A percentile compares a stretch with the other conserved stretches of the same genome.
Conservation (phyloP, 306 rosid genomes). For the Notholithocarpus densiflorus region DNA sequence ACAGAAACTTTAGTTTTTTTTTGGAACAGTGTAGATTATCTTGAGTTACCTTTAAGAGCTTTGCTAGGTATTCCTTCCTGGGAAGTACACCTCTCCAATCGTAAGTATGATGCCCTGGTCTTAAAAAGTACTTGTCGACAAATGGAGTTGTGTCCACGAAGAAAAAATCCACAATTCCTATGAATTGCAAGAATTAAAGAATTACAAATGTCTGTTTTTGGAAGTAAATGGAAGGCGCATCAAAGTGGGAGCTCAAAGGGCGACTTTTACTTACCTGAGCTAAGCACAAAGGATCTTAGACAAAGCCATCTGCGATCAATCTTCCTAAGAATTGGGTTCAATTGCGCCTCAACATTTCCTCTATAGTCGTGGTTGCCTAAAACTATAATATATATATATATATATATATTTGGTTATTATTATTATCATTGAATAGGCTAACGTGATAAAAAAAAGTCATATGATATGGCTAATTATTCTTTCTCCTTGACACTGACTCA, state of each 20-base stretch:
- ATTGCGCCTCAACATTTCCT: slow-evolving; percentile 49
- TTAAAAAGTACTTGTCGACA: slow-evolving; percentile 35
- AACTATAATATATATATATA: slow-evolving; percentile 19
- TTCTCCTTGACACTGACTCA: no score
- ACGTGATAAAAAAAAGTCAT: no score
- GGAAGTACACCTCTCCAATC: slow-evolving; percentile 43
- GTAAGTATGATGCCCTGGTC: slow-evolving; percentile 30
- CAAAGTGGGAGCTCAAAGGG: background rate
- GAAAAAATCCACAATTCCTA: slow-evolving; percentile 43
- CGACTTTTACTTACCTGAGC: slow-evolving; percentile 29
- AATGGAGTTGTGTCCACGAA: slow-evolving; percentile 60
- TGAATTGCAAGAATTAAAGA: slow-evolving; percentile 4
- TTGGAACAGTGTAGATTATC: no score
- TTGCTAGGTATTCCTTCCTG: slow-evolving; percentile 30
- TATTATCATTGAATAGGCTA: no score
- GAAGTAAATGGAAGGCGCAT: background rate
- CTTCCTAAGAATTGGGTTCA: slow-evolving; percentile 41
- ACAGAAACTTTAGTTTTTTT: no score
- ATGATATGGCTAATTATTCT: no score
- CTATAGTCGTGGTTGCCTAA: slow-evolving; percentile 63
- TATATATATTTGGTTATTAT: no score
- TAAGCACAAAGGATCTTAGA: slow-evolving; percentile 46
- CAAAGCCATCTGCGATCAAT: slow-evolving; percentile 51
- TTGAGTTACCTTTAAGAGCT: slow-evolving; percentile 33
- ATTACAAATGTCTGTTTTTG: background rate